Evolutionary conservation across 1,284 basidiomycete genomes (phyloP), one percentile per base, ranked within the genome.

Genomic region (Microbotryum lychnidis-dioicae): DNA sequence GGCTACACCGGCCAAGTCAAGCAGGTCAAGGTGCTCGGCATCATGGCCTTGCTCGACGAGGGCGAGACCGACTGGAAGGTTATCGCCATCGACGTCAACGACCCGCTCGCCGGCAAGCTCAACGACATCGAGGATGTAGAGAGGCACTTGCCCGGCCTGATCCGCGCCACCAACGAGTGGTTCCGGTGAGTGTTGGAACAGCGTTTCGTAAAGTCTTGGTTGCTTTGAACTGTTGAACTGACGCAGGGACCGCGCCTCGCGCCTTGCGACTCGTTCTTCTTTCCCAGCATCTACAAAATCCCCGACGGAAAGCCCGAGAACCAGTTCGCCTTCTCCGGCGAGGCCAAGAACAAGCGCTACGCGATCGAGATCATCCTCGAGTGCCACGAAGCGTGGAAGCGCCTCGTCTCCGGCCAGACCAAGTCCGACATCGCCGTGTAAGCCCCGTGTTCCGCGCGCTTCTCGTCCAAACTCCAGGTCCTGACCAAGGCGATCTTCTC

Each of bases 41-140:
- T 98, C 82, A 98, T 98, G 94, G 96, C 96, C 58, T 83, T 99
- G 62, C 85, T 97, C 70, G 92, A 97, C 75, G 92, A 97, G 77
- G 92, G 92, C 72, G 92, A 97, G 81, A 97, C 92, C 71, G 92
- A 97, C 82, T 97, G 92, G 92, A 97, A 97, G 79, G 88, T 96
- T 79, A 84, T 96, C 75, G 96, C 96, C 75, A 91, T 98, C 70
- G 96, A 98, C 76, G 84, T 97, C 72, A 86, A 87, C 74, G 96
- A 98, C 77, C 96, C 96, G 54, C 86, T 98, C 65, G 96, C 96
- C 42, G 80, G 87, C 74, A 91, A 94, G 79, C 83, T 99, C 75
- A 98, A 98, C 79, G 96, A 98, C 78, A 91, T 98, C 68, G 96
- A 98, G 80, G 96, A 98, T 75, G 93, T 99, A 73, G 96, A 98